Evolutionary conservation across 1,284 basidiomycete species (phyloP).

Genomic region (Macrocystidia cucumis): DNA sequence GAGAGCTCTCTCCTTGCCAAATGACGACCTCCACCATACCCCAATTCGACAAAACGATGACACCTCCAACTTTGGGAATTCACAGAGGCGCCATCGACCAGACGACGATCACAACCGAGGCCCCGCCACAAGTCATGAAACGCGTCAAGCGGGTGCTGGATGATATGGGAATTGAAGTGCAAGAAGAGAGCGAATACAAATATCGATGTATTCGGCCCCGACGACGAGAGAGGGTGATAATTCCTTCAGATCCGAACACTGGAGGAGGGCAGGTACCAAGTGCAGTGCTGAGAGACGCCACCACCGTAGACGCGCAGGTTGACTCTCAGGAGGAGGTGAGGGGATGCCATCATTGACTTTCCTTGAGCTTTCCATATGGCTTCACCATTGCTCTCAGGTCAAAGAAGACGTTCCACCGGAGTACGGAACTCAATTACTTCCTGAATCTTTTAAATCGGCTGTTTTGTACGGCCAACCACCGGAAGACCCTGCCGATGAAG

Average conservation of each 20-base stretch:
- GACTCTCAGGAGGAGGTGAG: too few species aligned
- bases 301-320: conserved; percentile 10
- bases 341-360: conserved; percentile 12
- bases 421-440: conserved; percentile 8
- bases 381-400: too few species aligned
- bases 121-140: conserved; percentile 78
- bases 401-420: too few species aligned
- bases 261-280: neutral
- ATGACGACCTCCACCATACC: conserved; percentile 4
- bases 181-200: conserved; percentile 80
- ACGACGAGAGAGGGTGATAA: conserved; percentile 41
- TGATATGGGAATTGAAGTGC: conserved; percentile 83
- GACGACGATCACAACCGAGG: conserved; percentile 77
- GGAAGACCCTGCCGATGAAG: conserved; percentile 83
- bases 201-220: conserved; percentile 76
- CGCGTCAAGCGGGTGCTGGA: conserved; percentile 70
- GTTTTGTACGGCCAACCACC: conserved; percentile 59
- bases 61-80: conserved; percentile 50
- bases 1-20: too few species aligned
- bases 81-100: conserved; percentile 94
- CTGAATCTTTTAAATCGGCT: conserved; percentile 29
- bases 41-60: neutral
- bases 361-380: too few species aligned
- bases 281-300: neutral
- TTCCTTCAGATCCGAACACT: too few species aligned